Evolutionary conservation across 139 green algal species (phyloP), one percentile per base, ranked within the genome.

Genomic region (Nannochloris sp.): DNA sequence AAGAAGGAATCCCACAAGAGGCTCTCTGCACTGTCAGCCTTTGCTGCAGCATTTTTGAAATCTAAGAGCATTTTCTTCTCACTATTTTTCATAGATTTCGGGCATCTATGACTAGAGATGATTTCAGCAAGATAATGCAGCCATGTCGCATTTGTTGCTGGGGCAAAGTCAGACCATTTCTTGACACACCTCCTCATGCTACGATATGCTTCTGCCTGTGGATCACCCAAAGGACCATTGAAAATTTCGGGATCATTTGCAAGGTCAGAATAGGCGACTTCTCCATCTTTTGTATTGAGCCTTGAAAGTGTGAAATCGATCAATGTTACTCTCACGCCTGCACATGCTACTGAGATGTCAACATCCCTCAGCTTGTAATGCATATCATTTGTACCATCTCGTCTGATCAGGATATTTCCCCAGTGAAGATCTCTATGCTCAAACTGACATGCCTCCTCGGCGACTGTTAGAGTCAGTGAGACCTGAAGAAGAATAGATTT

Each of bases 391-490:
- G 25, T 60, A 18, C 36, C 50, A 14, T 49, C 46, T 43, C 43
- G 50, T n/a, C 9, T n/a, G 44, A 88, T 66, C 7, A 93, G 66
- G 24, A 91, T 55, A 77, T 91, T 94, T 60, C 86, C 85, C 86
- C 91, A 96, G 78, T 97, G 93, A 66, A 99, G 75, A 70, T 99
- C 93, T 0, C 93, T 74, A 83, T 99, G 93, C 80, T 99, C 93
- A 80, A 98, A 97, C n/a, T 82, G 48, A 27, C 81, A 76, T 7
- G 78, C 80, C 50, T 86, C 83, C 74, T 99, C 93, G 0, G 77
- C 91, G 14, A 94, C 85, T 3, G 90, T 90, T 44, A 98, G 69
- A 9, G 80, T 69, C 50, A 95, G 59, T 2, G 75, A 70, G 3
- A 82, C 76, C 88, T 96, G 75, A 14, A 61, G 11, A 46, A 99